Percentiles rank a stretch among this genome's conserved stretches.
Evolutionary conservation across 257 asterid species (phyloP).

Genomic region (Petunia axillaris): DNA sequence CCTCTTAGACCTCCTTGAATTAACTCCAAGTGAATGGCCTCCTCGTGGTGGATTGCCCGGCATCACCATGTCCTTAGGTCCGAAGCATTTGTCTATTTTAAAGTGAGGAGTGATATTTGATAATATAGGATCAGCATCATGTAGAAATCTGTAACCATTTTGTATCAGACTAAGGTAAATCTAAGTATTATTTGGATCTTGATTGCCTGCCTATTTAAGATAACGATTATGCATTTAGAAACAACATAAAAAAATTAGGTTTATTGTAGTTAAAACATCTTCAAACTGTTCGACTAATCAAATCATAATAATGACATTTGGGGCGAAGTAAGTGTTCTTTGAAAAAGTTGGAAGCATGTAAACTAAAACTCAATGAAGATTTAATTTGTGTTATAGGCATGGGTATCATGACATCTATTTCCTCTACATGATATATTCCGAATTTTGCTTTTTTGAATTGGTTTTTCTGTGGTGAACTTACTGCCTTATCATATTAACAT

Average conservation of each 20-base stretch:
- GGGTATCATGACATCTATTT: background rate
- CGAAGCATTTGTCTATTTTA: background rate
- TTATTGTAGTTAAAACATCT: too few species aligned
- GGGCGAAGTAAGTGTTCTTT: background rate
- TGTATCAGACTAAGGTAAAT: too few species aligned
- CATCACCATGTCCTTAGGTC: background rate
- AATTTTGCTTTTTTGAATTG: background rate
- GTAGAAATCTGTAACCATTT: background rate
- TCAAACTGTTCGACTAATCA: too few species aligned
- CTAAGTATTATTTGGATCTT: too few species aligned
- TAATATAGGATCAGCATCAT: background rate
- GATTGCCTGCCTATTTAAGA: background rate
- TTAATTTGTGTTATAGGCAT: background rate
- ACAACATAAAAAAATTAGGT: too few species aligned
- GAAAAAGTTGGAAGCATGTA: background rate
- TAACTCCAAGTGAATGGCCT: too few species aligned
- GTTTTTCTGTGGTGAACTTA: background rate
- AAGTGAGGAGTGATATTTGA: constrained; percentile 1
- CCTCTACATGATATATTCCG: background rate
- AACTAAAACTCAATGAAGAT: background rate
- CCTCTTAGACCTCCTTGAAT: too few species aligned
- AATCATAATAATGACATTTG: background rate
- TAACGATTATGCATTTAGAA: too few species aligned
- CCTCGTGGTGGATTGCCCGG: too few species aligned
- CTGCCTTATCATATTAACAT: background rate